Percentiles rank a stretch among this genome's conserved stretches.
phyloP scores from a whole-genome alignment of 2,329 filamentous ascomycete genomes.

The Cercospora sojina region DNA sequence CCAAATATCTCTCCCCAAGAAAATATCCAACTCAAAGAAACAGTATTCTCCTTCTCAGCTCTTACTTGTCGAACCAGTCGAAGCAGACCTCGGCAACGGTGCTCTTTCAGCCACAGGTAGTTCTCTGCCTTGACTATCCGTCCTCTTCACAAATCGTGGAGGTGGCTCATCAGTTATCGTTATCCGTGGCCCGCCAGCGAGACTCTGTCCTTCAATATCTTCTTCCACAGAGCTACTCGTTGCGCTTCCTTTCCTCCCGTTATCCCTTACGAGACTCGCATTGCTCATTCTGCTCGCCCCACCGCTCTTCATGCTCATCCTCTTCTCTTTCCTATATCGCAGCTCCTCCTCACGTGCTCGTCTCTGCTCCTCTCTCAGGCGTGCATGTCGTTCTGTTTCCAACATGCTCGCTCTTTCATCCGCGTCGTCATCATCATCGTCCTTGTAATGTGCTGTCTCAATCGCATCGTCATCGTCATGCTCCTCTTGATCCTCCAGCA shows the following conservation, averaged over 20 bases:
- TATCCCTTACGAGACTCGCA: neutral
- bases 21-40: neutral
- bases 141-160: constrained; percentile 36
- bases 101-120: constrained; percentile 48
- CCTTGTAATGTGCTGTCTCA: constrained; percentile 16
- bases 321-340: constrained; percentile 5
- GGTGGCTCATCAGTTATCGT: constrained; percentile 30
- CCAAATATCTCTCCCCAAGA: neutral
- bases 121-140: constrained; percentile 44
- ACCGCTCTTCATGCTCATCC: neutral
- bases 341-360: constrained; percentile 30
- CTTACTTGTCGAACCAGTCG: neutral
- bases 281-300: constrained; percentile 17
- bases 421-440: constrained; percentile 1
- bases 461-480: constrained; percentile 42
- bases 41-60: neutral
- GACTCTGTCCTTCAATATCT: constrained; percentile 20
- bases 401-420: constrained; percentile 11
- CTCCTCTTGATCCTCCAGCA: constrained; percentile 59
- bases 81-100: constrained; percentile 39
- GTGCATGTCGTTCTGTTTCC: constrained; percentile 26
- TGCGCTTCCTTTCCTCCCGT: neutral
- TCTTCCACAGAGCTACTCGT: constrained; percentile 13
- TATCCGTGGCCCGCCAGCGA: constrained; percentile 31
- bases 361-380: constrained; percentile 33